Conservation (phyloP, 148 eudicot genomes). For the Spergularia bocconei region DNA sequence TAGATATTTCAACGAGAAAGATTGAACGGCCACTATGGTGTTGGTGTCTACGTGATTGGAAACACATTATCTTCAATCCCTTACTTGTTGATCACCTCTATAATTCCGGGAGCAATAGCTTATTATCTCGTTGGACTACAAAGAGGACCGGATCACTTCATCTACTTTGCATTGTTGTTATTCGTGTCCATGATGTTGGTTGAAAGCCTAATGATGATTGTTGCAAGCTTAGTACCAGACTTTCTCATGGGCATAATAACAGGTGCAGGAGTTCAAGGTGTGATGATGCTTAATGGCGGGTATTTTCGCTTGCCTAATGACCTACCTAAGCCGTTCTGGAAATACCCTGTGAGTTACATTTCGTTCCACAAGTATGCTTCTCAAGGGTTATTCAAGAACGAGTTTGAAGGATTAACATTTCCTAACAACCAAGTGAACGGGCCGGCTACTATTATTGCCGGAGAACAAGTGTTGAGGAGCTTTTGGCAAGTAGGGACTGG, state of each 20-base stretch:
- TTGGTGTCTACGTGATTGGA: slow-evolving; percentile 45
- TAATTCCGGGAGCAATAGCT: slow-evolving; percentile 46
- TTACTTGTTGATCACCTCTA: slow-evolving; percentile 39
- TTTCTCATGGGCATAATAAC: slow-evolving; percentile 64
- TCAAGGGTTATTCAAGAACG: slow-evolving; percentile 55
- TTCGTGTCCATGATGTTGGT: slow-evolving; percentile 42
- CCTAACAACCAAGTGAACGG: slow-evolving; percentile 34
- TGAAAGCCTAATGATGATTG: slow-evolving; percentile 67
- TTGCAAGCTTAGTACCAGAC: slow-evolving; percentile 49
- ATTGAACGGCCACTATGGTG: slow-evolving; percentile 55
- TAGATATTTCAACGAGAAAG: slow-evolving; percentile 55
- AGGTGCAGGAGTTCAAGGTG: slow-evolving; percentile 54
- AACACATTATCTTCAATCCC: slow-evolving; percentile 55
- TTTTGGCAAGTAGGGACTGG: slow-evolving; percentile 63
- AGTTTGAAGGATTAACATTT: slow-evolving; percentile 43
- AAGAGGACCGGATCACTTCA: slow-evolving; percentile 34
- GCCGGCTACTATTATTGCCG: slow-evolving; percentile 31
- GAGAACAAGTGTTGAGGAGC: slow-evolving; percentile 41
- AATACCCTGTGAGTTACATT: slow-evolving; percentile 49
- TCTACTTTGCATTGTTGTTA: slow-evolving; percentile 34
- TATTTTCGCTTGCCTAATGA: slow-evolving; percentile 54
- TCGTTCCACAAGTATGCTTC: slow-evolving; percentile 49
- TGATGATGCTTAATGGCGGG: slow-evolving; percentile 59
- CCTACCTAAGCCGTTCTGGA: slow-evolving; percentile 55
- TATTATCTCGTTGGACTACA: slow-evolving; percentile 57